Base-by-base conservation (phyloP, 208 protist genomes). In the Leishmania tarentolae region DNA sequence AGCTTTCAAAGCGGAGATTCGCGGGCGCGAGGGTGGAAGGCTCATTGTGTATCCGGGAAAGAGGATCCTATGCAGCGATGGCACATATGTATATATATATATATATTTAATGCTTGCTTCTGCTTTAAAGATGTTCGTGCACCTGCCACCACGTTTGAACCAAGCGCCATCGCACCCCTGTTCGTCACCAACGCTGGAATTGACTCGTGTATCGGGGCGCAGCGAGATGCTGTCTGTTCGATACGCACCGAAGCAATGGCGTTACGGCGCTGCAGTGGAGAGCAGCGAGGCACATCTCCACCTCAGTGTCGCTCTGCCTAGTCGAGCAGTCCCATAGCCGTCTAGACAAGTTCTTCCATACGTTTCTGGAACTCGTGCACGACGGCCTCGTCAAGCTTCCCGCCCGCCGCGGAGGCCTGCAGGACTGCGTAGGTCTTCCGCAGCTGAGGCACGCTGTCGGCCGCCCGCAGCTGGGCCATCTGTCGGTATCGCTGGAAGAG, bases 381-480 rank as follows among this genome's bases (percentile, higher is more conserved):
- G 6, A 93, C 85, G 61, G 68, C 75, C 11, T 82, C 79, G 74
- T 88, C 86, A 63, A 93, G 72, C 56, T 87, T 76, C 46, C 53
- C 81, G 40, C 76, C 83, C 21, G 74, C 57, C 11, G 77, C 73
- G 2, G 65, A 13, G 75, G 66, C 82, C 77, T 90, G 46, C 56
- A 95, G 78, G 40, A 65, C 56, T 19, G 81, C 83, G 44, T 90
- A 93, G 35, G 84, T 84, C 40, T 86, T 44, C 73, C 86, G 79
- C 75, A 96, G 81, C 82, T 92, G 86, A 44, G 88, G 83, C 37
- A 94, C 78, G 42, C 81, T 94, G 66, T 81, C 81, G 9, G 93
- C 90, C 21, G 78, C 85, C 7, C 91, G 91, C 28, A 95, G 86
- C 73, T 88, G 85, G n/a, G 90, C 91, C 35, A 96, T 87, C 37